Percentiles rank a stretch among this genome's conserved stretches.
phyloP scores from a whole-genome alignment of 305 asterid species.

The Fraxinus sp. region DNA sequence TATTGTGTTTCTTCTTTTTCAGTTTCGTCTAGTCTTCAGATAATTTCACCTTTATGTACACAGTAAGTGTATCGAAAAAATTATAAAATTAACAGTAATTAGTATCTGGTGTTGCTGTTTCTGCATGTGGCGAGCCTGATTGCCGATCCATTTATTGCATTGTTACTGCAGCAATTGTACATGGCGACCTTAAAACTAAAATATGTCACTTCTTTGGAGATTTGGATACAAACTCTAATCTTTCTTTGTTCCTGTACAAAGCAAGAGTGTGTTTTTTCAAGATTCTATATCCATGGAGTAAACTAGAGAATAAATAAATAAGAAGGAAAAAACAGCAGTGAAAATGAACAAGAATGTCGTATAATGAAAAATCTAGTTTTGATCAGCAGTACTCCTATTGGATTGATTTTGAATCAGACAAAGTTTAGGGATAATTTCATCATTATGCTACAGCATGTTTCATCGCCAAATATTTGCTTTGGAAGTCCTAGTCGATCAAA shows the following conservation, averaged over 20 bases:
- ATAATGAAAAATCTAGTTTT: background rate
- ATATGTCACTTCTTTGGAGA: background rate
- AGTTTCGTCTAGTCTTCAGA: background rate
- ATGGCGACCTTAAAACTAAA: background rate
- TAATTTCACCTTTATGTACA: background rate
- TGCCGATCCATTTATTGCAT: background rate
- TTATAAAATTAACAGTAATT: background rate
- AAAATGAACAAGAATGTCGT: background rate
- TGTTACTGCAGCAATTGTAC: background rate
- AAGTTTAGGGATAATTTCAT: background rate
- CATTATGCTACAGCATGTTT: background rate
- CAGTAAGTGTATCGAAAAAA: too few species aligned
- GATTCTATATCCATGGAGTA: background rate
- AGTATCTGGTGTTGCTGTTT: background rate
- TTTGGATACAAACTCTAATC: background rate
- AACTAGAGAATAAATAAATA: too few species aligned
- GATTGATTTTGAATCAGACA: background rate
- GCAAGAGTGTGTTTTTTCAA: background rate
- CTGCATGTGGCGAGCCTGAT: background rate
- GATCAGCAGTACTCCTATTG: background rate
- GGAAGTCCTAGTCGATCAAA: background rate
- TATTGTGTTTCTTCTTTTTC: background rate
- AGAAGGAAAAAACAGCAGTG: background rate
- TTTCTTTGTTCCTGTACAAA: background rate
- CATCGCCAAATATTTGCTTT: background rate